Evolutionary conservation across 2,329 filamentous ascomycete genomes (phyloP).

Genomic region (Cladophialophora psammophila): DNA sequence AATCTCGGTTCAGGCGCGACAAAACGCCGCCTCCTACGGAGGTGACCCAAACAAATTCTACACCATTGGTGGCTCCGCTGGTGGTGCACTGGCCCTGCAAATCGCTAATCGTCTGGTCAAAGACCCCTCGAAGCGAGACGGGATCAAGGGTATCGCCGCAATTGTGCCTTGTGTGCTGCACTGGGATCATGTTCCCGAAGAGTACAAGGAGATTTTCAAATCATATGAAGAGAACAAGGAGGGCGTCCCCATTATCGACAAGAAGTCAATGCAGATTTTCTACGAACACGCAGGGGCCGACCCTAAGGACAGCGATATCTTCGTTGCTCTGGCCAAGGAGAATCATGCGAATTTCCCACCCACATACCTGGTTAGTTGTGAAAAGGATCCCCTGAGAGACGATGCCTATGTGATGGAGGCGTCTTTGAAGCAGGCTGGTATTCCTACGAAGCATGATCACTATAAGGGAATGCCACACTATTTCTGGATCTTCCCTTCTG

Average conservation of each 20-base stretch:
- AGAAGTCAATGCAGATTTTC: conserved; percentile 35
- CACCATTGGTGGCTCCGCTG: conserved; percentile 50
- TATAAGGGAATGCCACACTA: conserved; percentile 39
- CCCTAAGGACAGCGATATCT: conserved; percentile 34
- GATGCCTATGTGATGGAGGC: conserved; percentile 40
- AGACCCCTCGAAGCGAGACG: conserved; percentile 43
- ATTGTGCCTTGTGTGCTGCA: conserved; percentile 50
- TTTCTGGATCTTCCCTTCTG: conserved; percentile 40
- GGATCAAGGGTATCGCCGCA: conserved; percentile 50
- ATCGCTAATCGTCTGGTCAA: conserved; percentile 50
- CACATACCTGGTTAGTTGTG: conserved; percentile 38
- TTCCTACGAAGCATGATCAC: conserved; percentile 37
- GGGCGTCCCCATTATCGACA: conserved; percentile 47
- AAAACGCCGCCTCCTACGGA: conserved; percentile 35
- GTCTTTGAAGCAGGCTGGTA: conserved; percentile 38
- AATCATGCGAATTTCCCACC: conserved; percentile 40
- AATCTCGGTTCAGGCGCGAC: conserved; percentile 29
- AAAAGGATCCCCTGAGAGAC: conserved; percentile 38
- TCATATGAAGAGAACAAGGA: conserved; percentile 48
- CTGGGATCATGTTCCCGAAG: conserved; percentile 47
- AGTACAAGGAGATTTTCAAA: conserved; percentile 46
- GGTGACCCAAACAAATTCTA: conserved; percentile 44
- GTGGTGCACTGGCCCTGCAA: conserved; percentile 49
- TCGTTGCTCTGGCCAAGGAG: conserved; percentile 35
- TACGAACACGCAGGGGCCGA: conserved; percentile 33